Conservation (phyloP, 1,284 basidiomycete genomes). For the Naganishia cerealis region DNA sequence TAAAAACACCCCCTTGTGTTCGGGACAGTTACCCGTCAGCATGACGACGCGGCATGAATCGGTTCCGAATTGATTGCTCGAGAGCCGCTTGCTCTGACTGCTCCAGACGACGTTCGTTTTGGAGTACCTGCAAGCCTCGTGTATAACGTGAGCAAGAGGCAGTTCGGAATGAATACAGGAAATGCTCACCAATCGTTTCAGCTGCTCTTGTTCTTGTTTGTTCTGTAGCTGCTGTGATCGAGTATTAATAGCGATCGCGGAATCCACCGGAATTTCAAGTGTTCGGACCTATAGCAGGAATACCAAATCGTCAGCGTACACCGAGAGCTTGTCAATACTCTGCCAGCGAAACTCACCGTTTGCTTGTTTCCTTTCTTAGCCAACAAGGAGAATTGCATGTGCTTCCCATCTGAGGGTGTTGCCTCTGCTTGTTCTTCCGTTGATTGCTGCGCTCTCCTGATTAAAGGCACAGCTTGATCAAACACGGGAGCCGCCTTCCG, state of each 20-base stretch:
- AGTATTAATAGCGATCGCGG: constrained; percentile 83
- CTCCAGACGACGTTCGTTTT: constrained; percentile 56
- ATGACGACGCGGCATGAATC: constrained; percentile 26
- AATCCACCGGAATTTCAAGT: constrained; percentile 80
- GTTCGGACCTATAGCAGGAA: constrained; percentile 65
- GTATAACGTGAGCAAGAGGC: background rate
- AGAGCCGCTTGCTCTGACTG: constrained; percentile 46
- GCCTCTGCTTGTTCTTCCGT: constrained; percentile 48
- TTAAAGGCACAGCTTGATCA: constrained; percentile 73
- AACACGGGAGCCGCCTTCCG: constrained; percentile 78
- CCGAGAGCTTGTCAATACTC: background rate
- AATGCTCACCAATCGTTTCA: constrained; percentile 76
- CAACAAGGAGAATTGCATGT: constrained; percentile 89
- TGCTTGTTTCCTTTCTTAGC: constrained; percentile 92
- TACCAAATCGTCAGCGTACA: constrained; percentile 10
- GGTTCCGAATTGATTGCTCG: constrained; percentile 42
- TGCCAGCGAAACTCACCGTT: constrained; percentile 61
- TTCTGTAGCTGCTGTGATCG: constrained; percentile 84
- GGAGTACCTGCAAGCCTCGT: constrained; percentile 41
- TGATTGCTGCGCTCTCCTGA: constrained; percentile 57
- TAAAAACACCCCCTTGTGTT: background rate
- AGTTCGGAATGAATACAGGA: background rate
- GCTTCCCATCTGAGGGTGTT: constrained; percentile 48
- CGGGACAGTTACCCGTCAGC: constrained; percentile 9
- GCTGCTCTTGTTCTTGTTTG: constrained; percentile 88